Evolutionary conservation across 768 basidiomycete genomes (phyloP).

Genomic region (Cystobasidium tubakii): DNA sequence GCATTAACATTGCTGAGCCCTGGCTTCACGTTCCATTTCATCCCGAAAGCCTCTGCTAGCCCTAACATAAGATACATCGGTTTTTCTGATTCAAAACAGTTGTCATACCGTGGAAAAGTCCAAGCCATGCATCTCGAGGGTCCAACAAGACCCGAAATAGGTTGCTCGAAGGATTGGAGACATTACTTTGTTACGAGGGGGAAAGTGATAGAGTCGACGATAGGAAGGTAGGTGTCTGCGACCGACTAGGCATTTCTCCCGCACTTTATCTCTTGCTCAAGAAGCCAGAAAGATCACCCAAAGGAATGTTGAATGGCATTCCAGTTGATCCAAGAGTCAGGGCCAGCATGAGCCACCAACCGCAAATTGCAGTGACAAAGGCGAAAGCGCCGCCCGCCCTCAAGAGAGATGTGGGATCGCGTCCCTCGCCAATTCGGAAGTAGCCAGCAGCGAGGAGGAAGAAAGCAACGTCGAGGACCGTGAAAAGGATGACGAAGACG

Average conservation of each 20-base stretch:
- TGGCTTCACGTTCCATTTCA: too few relatives aligned
- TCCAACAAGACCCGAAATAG: too few relatives aligned
- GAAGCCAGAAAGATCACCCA: constrained; percentile 46
- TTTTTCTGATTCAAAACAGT: background rate
- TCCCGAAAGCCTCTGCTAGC: background rate
- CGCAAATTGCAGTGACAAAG: constrained; percentile 39
- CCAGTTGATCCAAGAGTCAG: constrained; percentile 42
- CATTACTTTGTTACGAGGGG: too few relatives aligned
- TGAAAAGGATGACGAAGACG: constrained; percentile 43
- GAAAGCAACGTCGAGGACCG: constrained; percentile 43
- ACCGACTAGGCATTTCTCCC: too few relatives aligned
- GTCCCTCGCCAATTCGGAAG: constrained; percentile 37
- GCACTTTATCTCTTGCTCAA: constrained; percentile 36
- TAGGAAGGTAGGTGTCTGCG: too few relatives aligned
- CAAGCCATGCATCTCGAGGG: too few relatives aligned
- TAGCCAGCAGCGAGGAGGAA: constrained; percentile 42
- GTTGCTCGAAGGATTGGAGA: too few relatives aligned
- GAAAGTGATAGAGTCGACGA: too few relatives aligned
- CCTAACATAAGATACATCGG: background rate
- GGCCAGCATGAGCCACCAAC: constrained; percentile 40
- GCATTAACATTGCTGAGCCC: too few relatives aligned
- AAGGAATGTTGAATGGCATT: constrained; percentile 44
- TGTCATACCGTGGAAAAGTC: too few relatives aligned
- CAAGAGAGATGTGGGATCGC: constrained; percentile 6
- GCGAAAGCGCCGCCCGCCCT: constrained; percentile 44